These are phyloP conservation scores for Xylaria digitata DNA, from an alignment of 2,329 filamentous ascomycete genomes.

Conservation along the genomic window DNA sequence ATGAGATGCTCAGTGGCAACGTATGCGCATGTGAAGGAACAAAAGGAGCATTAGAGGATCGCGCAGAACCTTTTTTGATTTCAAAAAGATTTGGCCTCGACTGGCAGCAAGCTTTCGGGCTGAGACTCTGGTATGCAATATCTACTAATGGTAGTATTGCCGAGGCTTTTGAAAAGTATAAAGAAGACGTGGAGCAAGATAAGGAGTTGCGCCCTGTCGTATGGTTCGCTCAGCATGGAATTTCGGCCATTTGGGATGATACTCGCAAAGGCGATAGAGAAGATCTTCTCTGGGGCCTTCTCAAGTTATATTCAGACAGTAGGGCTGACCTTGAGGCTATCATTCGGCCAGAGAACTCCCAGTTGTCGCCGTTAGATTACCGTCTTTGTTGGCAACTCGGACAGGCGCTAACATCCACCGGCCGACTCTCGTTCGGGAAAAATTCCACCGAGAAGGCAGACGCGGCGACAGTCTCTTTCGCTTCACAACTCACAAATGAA, in stretches of 20 bases:
- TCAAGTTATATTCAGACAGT: constrained; percentile 80
- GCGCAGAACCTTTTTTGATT: constrained; percentile 81
- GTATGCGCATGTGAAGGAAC: constrained; percentile 85
- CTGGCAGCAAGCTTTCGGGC: constrained; percentile 93
- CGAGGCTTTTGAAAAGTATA: constrained; percentile 77
- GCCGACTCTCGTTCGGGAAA: constrained; percentile 64
- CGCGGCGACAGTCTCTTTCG: constrained; percentile 73
- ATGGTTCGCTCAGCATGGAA: constrained; percentile 73
- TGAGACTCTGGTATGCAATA: constrained; percentile 90
- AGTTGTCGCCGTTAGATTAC: constrained; percentile 78
- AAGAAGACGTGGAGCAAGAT: constrained; percentile 76
- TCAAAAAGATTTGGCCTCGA: constrained; percentile 86
- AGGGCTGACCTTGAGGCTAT: constrained; percentile 72
- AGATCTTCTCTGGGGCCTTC: constrained; percentile 86
- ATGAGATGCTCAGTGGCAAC: constrained; percentile 89
- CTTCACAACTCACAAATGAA: constrained; percentile 70
- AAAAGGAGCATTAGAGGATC: constrained; percentile 80
- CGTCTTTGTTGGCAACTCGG: constrained; percentile 88
- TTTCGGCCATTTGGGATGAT: constrained; percentile 70
- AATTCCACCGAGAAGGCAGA: constrained; percentile 72
- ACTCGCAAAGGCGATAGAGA: constrained; percentile 69
- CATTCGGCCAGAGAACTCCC: constrained; percentile 80
- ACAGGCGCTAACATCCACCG: constrained; percentile 68
- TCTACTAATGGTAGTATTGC: constrained; percentile 75
- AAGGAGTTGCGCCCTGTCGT: constrained; percentile 79